A percentile compares a stretch with the other conserved stretches of the same genome.
Conservation (phyloP, 148 eudicot species). For the Arctostaphylos glauca region DNA sequence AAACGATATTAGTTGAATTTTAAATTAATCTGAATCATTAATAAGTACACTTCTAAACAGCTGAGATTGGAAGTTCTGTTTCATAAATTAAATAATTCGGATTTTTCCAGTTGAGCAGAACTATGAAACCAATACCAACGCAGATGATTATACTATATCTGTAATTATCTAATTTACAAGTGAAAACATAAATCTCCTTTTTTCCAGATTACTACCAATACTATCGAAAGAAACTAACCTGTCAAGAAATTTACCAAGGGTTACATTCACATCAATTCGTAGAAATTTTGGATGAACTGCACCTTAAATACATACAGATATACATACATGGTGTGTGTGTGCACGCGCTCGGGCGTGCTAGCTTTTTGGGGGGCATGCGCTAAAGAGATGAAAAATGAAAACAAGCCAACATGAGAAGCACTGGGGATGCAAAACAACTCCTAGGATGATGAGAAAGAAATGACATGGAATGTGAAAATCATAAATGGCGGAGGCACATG, state of each 20-base stretch:
- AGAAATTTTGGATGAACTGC: no score
- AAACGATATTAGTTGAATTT: no score
- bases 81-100: background rate
- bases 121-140: no score
- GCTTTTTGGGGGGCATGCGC: background rate
- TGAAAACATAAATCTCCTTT: background rate
- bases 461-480: background rate
- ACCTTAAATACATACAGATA: no score
- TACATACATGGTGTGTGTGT: no score
- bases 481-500: no score
- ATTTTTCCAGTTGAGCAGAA: background rate
- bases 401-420: background rate
- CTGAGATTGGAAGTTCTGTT: background rate
- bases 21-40: no score
- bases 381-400: background rate
- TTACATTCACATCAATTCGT: background rate
- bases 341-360: no score
- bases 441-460: background rate
- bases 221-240: background rate
- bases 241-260: background rate
- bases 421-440: background rate
- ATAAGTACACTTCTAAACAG: no score
- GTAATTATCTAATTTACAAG: background rate
- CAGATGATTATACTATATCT: no score
- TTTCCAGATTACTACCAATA: background rate